These are phyloP conservation scores for Pseudogymnoascus sp. DNA, from an alignment of 2,329 filamentous ascomycete genomes.

Conservation along the genomic window DNA sequence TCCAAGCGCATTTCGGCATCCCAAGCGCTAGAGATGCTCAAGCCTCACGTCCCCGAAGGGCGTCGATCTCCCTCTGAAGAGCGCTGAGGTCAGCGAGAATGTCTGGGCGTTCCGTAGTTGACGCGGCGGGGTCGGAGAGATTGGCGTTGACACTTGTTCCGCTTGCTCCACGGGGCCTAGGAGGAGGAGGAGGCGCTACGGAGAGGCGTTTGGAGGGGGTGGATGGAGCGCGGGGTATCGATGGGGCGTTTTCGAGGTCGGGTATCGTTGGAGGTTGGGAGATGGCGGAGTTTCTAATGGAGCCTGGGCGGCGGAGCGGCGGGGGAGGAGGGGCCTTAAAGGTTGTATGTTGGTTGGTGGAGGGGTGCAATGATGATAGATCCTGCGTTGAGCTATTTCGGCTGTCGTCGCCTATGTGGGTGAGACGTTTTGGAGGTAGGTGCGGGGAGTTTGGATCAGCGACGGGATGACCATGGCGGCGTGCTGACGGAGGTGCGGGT, in stretches of 20 bases:
- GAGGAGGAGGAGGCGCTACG: conserved; percentile 23
- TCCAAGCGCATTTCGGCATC: conserved; percentile 4
- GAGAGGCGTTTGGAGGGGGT: conserved; percentile 29
- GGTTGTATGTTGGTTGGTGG: conserved; percentile 11
- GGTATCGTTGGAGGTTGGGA: conserved; percentile 23
- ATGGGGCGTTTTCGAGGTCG: neutral
- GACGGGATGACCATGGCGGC: conserved; percentile 25
- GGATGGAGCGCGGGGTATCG: conserved; percentile 32
- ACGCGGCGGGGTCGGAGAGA: conserved; percentile 16
- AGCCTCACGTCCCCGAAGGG: conserved; percentile 36
- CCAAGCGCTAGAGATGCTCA: neutral
- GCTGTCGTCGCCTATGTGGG: conserved; percentile 25
- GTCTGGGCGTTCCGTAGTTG: conserved; percentile 33
- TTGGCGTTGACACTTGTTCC: conserved; percentile 21
- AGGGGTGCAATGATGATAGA: conserved; percentile 15
- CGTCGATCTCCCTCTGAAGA: conserved; percentile 69
- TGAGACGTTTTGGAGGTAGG: conserved; percentile 19
- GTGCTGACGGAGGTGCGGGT: conserved; percentile 34
- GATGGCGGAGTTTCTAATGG: conserved; percentile 16
- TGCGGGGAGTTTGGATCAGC: conserved; percentile 22
- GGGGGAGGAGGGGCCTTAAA: conserved; percentile 26
- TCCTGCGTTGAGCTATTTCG: conserved; percentile 9
- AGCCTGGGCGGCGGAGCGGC: conserved; percentile 23
- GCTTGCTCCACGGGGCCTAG: conserved; percentile 35
- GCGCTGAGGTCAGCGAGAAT: conserved; percentile 66